Percentiles rank a stretch among this genome's conserved stretches.
phyloP scores from a whole-genome alignment of 139 green algal genomes.

The Penium margaritaceum region DNA sequence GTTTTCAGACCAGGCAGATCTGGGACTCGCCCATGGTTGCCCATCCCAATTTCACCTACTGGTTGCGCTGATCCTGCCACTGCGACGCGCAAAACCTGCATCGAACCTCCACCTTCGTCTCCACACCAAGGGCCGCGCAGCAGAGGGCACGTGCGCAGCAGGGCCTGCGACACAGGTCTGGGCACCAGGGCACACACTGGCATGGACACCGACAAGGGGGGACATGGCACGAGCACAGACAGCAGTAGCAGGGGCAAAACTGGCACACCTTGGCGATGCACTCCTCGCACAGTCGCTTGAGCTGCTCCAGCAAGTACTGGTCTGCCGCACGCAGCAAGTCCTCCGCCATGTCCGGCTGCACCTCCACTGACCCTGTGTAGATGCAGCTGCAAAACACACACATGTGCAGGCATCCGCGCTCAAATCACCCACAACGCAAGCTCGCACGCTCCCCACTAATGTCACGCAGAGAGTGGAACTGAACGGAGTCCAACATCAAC shows the following conservation, averaged over 20 bases:
- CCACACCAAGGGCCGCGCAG: too few species aligned
- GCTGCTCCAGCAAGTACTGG: background rate
- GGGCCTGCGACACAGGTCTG: background rate
- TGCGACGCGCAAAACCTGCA: background rate
- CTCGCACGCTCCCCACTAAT: too few species aligned
- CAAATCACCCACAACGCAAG: too few species aligned
- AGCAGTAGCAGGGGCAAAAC: background rate
- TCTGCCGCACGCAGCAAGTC: background rate
- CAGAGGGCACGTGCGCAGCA: too few species aligned
- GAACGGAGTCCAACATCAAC: too few species aligned
- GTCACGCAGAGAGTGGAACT: too few species aligned
- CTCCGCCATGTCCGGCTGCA: background rate
- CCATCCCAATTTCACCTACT: too few species aligned
- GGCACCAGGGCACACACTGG: background rate
- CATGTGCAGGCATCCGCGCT: too few species aligned
- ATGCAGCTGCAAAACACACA: slow-evolving; percentile 14
- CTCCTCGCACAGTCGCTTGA: background rate
- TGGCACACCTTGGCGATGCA: background rate
- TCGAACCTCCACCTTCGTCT: background rate
- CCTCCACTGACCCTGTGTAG: background rate
- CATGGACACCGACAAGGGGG: background rate
- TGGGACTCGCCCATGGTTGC: too few species aligned
- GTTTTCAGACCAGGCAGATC: too few species aligned
- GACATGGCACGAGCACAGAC: background rate
- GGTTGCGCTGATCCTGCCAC: too few species aligned